These are phyloP conservation scores for Crepidotus variabilis DNA, from an alignment of 768 basidiomycete species.

Conservation along the genomic window DNA sequence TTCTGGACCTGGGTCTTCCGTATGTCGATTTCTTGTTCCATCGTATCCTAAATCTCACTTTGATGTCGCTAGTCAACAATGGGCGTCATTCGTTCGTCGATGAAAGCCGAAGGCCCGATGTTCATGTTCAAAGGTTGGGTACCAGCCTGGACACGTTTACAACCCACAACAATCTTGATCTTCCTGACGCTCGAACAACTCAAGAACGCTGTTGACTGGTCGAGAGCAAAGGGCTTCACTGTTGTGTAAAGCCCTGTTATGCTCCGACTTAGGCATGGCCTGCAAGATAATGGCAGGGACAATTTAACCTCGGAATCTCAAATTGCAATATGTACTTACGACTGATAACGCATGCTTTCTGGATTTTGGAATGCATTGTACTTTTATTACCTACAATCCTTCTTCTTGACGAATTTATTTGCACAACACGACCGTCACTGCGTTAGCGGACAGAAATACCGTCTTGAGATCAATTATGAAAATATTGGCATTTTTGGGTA, in stretches of 20 bases:
- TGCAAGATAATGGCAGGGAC: too few relatives aligned
- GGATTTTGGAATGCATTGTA: not conserved
- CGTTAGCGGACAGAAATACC: not conserved
- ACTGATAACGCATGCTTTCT: not conserved
- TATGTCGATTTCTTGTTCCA: conserved; percentile 29
- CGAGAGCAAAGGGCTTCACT: conserved; percentile 35
- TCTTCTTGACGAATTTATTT: not conserved
- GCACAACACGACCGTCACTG: not conserved
- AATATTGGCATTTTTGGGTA: too few relatives aligned
- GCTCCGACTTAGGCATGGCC: not conserved
- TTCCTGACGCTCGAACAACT: conserved; percentile 83
- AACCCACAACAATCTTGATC: conserved; percentile 86
- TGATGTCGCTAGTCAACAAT: conserved; percentile 57
- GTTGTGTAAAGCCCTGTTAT: not conserved
- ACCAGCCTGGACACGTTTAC: conserved; percentile 81
- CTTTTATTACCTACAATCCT: not conserved
- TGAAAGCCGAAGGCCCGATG: conserved; percentile 74
- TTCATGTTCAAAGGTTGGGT: conserved; percentile 95
- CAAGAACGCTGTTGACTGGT: conserved; percentile 67
- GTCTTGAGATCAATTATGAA: too few relatives aligned
- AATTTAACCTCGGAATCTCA: not conserved
- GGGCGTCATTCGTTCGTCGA: conserved; percentile 60
- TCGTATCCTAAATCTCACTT: not conserved
- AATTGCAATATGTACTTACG: not conserved
- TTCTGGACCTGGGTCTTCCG: conserved; percentile 73